Evolutionary conservation across 805 yeast genomes (phyloP).

Genomic region (Metschnikowia anglica): DNA sequence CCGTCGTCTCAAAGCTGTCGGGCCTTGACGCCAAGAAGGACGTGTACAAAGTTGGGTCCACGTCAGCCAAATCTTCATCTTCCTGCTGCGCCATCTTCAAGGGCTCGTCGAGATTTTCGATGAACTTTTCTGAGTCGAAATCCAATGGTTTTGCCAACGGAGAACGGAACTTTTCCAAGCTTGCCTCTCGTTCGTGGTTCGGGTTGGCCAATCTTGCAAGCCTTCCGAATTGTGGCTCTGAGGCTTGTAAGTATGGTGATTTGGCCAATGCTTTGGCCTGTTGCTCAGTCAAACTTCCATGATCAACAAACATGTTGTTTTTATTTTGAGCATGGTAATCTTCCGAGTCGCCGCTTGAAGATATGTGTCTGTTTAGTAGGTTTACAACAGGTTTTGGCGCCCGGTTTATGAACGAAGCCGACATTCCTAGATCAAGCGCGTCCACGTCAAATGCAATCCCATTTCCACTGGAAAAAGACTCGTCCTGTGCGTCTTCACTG

Average conservation of each 20-base stretch:
- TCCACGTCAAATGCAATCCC: constrained; percentile 29
- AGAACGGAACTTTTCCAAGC: constrained; percentile 21
- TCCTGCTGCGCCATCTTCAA: constrained; percentile 43
- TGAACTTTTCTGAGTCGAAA: constrained; percentile 16
- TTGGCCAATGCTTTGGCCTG: constrained; percentile 55
- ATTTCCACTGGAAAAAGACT: constrained; percentile 5
- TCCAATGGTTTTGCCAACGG: constrained; percentile 25
- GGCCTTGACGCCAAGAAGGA: constrained; percentile 85
- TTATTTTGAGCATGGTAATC: constrained; percentile 34
- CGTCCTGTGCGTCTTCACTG: constrained; percentile 10
- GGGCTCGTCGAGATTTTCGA: constrained; percentile 30
- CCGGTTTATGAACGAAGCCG: constrained; percentile 38
- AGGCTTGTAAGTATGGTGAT: constrained; percentile 57
- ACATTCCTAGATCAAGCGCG: constrained; percentile 37
- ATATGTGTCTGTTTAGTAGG: constrained; percentile 24
- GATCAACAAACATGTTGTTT: constrained; percentile 24
- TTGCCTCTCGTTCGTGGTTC: constrained; percentile 19
- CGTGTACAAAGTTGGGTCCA: constrained; percentile 64
- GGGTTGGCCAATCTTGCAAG: constrained; percentile 42
- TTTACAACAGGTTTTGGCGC: constrained; percentile 42
- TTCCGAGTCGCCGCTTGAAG: constrained; percentile 27
- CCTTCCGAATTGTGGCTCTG: constrained; percentile 56
- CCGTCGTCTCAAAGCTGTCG: constrained; percentile 81
- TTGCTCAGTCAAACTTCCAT: constrained; percentile 41
- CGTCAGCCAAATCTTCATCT: constrained; percentile 40